Base-by-base conservation (phyloP, 2,329 filamentous ascomycete species). In the Rhexocercosporidium sp. region DNA sequence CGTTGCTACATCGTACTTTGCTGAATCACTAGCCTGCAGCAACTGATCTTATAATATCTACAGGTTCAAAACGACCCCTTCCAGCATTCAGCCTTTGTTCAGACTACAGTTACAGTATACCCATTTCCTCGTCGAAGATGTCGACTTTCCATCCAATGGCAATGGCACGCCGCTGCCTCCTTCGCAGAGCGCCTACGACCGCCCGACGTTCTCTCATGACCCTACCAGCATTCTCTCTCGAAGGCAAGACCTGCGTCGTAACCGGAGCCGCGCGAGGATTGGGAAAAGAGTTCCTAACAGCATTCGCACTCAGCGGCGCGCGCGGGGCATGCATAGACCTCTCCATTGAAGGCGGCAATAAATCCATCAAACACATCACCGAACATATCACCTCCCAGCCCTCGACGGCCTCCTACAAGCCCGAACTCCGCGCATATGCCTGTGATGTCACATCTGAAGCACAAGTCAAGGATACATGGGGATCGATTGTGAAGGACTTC, bases 231-330 rank as follows among this genome's bases (percentile, higher is more conserved):
- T 84, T 85, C 72, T 83, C 83, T 4, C 80, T 85, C 11, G 75
- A 77, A 49, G 78, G 78, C 49, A 78, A 77, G 68, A 84, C 82
- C 0, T 77, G 82, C 27, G 80, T 78, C 41, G 83, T 86, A 49
- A 86, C 85, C 0, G 84, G 84, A 7, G 84, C 81, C 49, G 83
- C 80, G 9, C 81, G 83, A 18, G 84, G 84, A 16, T 77, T 86
- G 0, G 84, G 84, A 16, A 81, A 86, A 47, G 81, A 81, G 20
- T 78, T 86, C 16, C 81, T 84, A 4, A 77, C 78, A 31, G 84
- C 73, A 27, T 74, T 74, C 49, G 70, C 73, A 14, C 64, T 71
- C n/a, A 73, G 71, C 56, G 73, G 72, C 20, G 73, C 73, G 25
- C 67, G 66, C 29, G 73, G 73, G 41, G 73, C 73, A 16, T 73